These are phyloP conservation scores for Psilocybe cubensis DNA, from an alignment of 768 basidiomycete species.

Conservation along the genomic window DNA sequence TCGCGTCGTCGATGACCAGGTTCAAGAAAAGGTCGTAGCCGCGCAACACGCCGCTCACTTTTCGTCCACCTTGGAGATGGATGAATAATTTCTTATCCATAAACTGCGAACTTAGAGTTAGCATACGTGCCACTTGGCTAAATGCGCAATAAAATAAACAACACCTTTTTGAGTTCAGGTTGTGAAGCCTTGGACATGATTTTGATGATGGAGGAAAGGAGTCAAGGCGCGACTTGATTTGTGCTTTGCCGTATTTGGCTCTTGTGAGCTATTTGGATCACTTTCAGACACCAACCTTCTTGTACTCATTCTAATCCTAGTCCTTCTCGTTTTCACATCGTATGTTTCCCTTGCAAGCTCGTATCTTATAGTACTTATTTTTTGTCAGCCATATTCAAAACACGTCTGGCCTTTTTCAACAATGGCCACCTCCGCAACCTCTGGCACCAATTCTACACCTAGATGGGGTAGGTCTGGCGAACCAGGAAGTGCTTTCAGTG, in stretches of 20 bases:
- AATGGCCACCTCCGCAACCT: constrained; percentile 49
- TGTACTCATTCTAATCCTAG: background rate
- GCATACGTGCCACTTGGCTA: background rate
- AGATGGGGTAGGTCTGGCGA: constrained; percentile 53
- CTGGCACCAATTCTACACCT: constrained; percentile 33
- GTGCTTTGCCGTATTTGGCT: constrained; percentile 43
- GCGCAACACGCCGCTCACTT: constrained; percentile 92
- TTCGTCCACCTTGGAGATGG: constrained; percentile 91
- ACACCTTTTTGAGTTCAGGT: constrained; percentile 99
- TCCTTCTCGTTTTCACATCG: constrained; percentile 4
- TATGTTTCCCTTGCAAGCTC: constrained; percentile 8
- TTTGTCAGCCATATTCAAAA: constrained; percentile 6
- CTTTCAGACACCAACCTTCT: constrained; percentile 4
- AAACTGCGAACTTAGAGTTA: constrained; percentile 56
- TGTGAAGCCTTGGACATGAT: constrained; percentile 92
- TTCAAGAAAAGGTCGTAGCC: constrained; percentile 99
- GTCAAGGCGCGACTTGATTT: constrained; percentile 29
- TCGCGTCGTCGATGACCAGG: constrained; percentile 93
- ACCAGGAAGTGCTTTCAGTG: constrained; percentile 50
- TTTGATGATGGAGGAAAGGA: constrained; percentile 19
- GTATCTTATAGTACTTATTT: constrained; percentile 3
- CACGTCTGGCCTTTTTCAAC: constrained; percentile 5
- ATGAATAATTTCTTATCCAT: constrained; percentile 99
- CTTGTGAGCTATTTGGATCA: constrained; percentile 11
- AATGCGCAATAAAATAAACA: constrained; percentile 1